These are phyloP conservation scores for Termitomyces sp. DNA, from an alignment of 768 basidiomycete species.

Conservation along the genomic window DNA sequence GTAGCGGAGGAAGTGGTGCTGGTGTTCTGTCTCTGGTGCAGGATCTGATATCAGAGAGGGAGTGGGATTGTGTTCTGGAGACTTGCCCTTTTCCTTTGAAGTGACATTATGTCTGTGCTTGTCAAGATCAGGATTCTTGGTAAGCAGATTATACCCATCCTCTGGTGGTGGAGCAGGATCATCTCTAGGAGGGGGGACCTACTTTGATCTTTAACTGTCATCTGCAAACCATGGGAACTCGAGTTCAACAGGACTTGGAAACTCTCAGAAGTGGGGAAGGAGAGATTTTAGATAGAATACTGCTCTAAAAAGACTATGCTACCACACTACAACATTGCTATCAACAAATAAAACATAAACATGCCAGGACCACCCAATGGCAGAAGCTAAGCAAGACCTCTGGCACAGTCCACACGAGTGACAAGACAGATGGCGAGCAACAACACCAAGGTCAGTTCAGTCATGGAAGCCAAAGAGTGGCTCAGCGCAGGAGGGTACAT, in stretches of 20 bases:
- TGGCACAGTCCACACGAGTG: too few relatives aligned
- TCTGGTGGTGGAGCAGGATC: too few relatives aligned
- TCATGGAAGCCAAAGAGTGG: background rate
- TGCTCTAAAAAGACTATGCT: background rate
- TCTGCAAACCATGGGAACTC: slow-evolving; percentile 1
- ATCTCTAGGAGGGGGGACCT: too few relatives aligned
- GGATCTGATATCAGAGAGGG: too few relatives aligned
- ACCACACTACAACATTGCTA: background rate
- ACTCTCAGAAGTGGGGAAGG: background rate
- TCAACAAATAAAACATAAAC: background rate
- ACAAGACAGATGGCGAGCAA: background rate
- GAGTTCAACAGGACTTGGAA: background rate
- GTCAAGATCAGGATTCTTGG: too few relatives aligned
- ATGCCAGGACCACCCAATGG: background rate
- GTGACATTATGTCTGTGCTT: too few relatives aligned
- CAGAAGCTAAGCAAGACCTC: background rate
- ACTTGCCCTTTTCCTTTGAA: too few relatives aligned
- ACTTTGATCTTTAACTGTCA: background rate
- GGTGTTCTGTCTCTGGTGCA: too few relatives aligned
- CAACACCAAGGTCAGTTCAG: background rate
- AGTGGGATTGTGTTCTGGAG: too few relatives aligned
- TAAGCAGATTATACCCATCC: too few relatives aligned
- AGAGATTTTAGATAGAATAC: background rate
- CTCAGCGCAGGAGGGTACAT: background rate
- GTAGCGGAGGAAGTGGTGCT: too few relatives aligned